A percentile compares a stretch with the other conserved stretches of the same genome.
These are phyloP conservation scores for Pseudogymnoascus sp. DNA, from an alignment of 2,329 filamentous ascomycete species.

Conservation along the genomic window DNA sequence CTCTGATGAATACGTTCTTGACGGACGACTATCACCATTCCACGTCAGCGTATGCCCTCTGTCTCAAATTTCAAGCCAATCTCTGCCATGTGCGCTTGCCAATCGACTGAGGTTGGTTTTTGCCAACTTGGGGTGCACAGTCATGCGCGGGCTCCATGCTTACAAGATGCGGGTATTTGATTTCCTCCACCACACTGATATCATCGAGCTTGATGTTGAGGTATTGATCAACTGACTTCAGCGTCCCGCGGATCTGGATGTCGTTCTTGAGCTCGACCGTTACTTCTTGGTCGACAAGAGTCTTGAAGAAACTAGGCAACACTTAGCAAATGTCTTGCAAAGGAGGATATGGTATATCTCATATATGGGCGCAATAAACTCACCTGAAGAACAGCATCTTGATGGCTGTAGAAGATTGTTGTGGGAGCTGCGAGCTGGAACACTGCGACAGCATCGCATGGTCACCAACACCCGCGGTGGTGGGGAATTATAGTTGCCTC, in stretches of 20 bases:
- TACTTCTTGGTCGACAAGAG: slow-evolving; percentile 91
- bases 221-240: slow-evolving; percentile 98
- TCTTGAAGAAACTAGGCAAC: slow-evolving; percentile 82
- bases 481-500: not conserved
- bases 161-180: slow-evolving; percentile 90
- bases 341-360: not conserved
- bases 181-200: slow-evolving; percentile 83
- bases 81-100: not conserved
- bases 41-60: not conserved
- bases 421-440: not conserved
- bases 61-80: not conserved
- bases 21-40: slow-evolving; percentile 48
- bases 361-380: not conserved
- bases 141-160: slow-evolving; percentile 20
- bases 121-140: not conserved
- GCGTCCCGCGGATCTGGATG: slow-evolving; percentile 87
- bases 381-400: slow-evolving; percentile 34
- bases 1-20: slow-evolving; percentile 69
- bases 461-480: slow-evolving; percentile 1
- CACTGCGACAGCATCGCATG: not conserved
- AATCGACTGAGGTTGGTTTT: not conserved
- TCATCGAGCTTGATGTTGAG: slow-evolving; percentile 99
- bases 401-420: slow-evolving; percentile 9
- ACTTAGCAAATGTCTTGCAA: slow-evolving; percentile 9
- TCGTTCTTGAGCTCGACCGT: slow-evolving; percentile 99